Percentiles rank a stretch among this genome's conserved stretches.
Conservation (phyloP, 805 yeast genomes). For the Suhomyces canberraensis region DNA sequence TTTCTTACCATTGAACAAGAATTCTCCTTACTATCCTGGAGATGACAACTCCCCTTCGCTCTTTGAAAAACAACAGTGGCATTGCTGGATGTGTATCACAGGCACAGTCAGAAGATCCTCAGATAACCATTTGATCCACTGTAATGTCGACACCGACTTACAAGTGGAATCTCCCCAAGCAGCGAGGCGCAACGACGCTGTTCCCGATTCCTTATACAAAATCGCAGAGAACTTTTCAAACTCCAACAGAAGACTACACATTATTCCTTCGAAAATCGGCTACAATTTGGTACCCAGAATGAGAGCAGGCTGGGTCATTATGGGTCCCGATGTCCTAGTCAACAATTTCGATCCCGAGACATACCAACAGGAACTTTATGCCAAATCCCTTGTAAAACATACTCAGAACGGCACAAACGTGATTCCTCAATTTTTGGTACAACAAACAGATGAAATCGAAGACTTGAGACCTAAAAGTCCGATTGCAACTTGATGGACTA, state of each 20-base stretch:
- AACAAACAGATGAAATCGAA: slow-evolving; percentile 72
- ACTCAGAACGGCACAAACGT: slow-evolving; percentile 14
- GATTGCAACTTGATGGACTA: slow-evolving; percentile 3
- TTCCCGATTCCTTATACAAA: slow-evolving; percentile 71
- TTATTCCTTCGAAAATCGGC: slow-evolving; percentile 73
- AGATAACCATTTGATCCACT: slow-evolving; percentile 82
- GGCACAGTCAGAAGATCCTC: slow-evolving; percentile 88
- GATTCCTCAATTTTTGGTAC: slow-evolving; percentile 48
- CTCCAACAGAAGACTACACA: slow-evolving; percentile 78
- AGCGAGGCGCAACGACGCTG: slow-evolving; percentile 20
- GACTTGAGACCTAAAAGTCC: slow-evolving; percentile 84
- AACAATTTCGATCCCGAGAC: slow-evolving; percentile 54
- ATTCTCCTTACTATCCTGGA: slow-evolving; percentile 65
- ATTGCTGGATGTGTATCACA: slow-evolving; percentile 96
- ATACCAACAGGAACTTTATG: slow-evolving; percentile 30
- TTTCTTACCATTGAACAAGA: slow-evolving; percentile 66
- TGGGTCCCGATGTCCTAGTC: slow-evolving; percentile 78
- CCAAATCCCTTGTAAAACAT: slow-evolving; percentile 28
- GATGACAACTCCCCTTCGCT: slow-evolving; percentile 39
- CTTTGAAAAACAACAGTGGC: slow-evolving; percentile 82
- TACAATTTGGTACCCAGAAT: slow-evolving; percentile 57
- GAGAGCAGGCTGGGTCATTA: slow-evolving; percentile 88
- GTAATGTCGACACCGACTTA: slow-evolving; percentile 88
- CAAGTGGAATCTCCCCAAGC: slow-evolving; percentile 51
- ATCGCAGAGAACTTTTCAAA: slow-evolving; percentile 88